Percentiles rank a stretch among this genome's conserved stretches.
These are phyloP conservation scores for Solanum rostratum DNA, from an alignment of 257 asterid genomes.

Conservation along the genomic window DNA sequence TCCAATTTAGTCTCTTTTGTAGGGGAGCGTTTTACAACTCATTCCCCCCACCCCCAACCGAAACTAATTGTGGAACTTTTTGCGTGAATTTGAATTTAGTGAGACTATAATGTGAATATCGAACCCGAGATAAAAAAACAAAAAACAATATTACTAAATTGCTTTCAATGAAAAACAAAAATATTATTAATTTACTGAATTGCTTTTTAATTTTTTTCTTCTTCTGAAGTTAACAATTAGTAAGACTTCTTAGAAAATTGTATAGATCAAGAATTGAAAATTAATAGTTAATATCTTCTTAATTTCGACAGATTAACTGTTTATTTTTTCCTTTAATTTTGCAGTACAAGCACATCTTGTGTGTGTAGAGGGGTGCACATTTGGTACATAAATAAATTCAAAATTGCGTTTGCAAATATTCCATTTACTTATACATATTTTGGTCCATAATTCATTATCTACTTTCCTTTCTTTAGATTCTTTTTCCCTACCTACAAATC, in stretches of 20 bases:
- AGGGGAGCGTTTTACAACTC: too few species aligned
- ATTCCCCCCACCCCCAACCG: too few species aligned
- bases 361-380: neutral
- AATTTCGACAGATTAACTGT: neutral
- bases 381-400: neutral
- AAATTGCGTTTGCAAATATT: neutral
- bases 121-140: too few species aligned
- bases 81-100: neutral
- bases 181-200: neutral
- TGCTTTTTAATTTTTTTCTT: neutral
- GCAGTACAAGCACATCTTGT: neutral
- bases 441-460: neutral
- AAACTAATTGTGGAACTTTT: neutral
- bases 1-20: too few species aligned
- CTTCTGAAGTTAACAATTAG: neutral
- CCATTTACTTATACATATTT: neutral
- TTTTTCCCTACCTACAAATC: neutral
- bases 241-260: neutral
- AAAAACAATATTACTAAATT: too few species aligned
- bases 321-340: neutral
- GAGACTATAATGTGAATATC: neutral
- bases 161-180: too few species aligned
- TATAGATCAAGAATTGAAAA: neutral
- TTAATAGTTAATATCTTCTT: neutral
- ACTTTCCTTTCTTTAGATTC: neutral